Base-by-base conservation (phyloP, 352 stramenopile genomes). In the Elongisporangium anandrum region DNA sequence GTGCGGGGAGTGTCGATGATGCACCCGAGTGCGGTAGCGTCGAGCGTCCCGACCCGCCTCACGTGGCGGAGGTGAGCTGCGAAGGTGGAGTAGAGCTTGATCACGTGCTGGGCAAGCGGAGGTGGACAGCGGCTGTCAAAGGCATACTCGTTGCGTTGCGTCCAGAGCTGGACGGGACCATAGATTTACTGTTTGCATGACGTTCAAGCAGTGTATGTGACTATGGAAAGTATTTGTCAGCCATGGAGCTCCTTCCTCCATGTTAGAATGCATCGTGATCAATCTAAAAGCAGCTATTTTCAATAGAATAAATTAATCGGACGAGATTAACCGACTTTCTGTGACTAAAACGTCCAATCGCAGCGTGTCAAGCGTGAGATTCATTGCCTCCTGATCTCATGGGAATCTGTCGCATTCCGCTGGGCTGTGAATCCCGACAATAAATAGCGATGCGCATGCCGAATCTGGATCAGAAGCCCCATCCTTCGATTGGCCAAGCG, bases 51-150 rank as follows among this genome's bases (percentile, higher is more conserved):
- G 29, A n/a, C 15, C 17, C 8, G 29, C 3, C 53, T 29, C n/a
- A 57, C 24, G 20, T 50, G 34, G 15, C 34, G 34, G 19, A 57
- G n/a, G 13, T 57, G 29, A 1, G 29, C 53, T 57, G 53, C 29
- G 16, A 50, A 50, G 19, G 53, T 57, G 10, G 53, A 51, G 53
- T 50, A 51, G 34, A 57, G 29, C 53, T 50, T 50, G 53, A 51
- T 39, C 53, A 57, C 38, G 29, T 6, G 1, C n/a, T 50, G 38
- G n/a, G 21, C 29, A n/a, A 21, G 17, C 2, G 53, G 20, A 29
- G 7, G 17, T 8, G 38, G 53, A 2, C 53, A 34, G 21, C 15
- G 53, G n/a, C 29, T n/a, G 29, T 57, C 19, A 23, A 57, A 57
- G n/a, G 50, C 38, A 45, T 50, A 22, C 3, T 41, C 19, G 29